Evolutionary conservation across 2,329 filamentous ascomycete genomes (phyloP), one percentile per base, ranked within the genome.

Genomic region (Zasmidium cellare): DNA sequence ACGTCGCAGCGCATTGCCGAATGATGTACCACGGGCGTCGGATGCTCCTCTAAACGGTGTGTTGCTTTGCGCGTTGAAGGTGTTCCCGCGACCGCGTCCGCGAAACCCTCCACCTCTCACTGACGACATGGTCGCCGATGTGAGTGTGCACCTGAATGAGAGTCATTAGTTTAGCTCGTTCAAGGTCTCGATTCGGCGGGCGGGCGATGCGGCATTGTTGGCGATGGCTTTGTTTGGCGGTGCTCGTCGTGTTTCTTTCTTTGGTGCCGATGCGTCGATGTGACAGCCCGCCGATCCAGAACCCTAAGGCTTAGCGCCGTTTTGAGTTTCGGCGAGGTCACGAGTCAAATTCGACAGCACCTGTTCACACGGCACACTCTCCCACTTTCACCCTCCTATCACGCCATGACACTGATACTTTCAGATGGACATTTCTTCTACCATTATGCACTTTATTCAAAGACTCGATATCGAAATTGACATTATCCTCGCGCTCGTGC

Each of bases 101-200:
- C 57, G 55, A 31, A 52, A 24, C 25, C 50, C 59, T 58, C 57
- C 59, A 46, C 41, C 25, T 46, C 57, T 57, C 55, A 50, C 22
- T 35, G 57, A 58, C 63, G 61, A 64, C 61, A 64, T 65, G 57
- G 59, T 56, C 60, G 63, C 55, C 61, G 54, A 44, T 53, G 48
- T 31, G 61, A 52, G 54, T 61, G 45, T 44, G 19, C 19, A 18
- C 45, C 48, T 31, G 25, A 38, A 41, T 41, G 51, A 44, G 53
- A 59, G 53, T 64, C 63, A 65, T 65, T 64, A 59, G 47, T 24
- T 51, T 9, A 44, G 35, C 18, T n/a, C 55, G 53, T 24, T 58
- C 25, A 45, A n/a, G 9, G 47, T 50, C 46, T 57, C 50, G 46
- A 55, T 58, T 56, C 53, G 46, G 57, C 45, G 45, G 45, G 28